Percentiles rank a stretch among this genome's conserved stretches.
These are phyloP conservation scores for Rhizopogon parksii DNA, from an alignment of 1,284 basidiomycete species.

Conservation along the genomic window DNA sequence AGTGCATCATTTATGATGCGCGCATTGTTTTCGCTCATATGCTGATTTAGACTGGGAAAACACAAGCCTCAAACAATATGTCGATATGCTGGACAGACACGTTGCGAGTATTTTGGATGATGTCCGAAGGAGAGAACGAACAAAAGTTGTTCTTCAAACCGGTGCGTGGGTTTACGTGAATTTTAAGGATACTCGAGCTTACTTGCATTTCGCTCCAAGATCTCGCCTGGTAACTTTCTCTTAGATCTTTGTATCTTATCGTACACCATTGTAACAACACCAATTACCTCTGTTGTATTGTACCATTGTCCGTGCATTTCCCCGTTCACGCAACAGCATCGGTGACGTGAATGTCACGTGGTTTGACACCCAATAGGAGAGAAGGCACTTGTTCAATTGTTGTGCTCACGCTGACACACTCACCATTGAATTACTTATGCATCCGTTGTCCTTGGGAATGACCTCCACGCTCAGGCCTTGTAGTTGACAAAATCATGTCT, in stretches of 20 bases:
- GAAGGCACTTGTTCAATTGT: neutral
- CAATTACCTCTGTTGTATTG: neutral
- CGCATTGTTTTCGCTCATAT: neutral
- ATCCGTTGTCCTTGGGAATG: constrained; percentile 11
- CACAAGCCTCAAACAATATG: constrained; percentile 80
- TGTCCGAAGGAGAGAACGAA: constrained; percentile 46
- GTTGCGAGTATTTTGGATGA: constrained; percentile 53
- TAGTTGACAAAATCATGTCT: constrained; percentile 19
- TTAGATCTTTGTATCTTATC: neutral
- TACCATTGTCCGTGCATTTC: neutral
- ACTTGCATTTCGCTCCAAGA: neutral
- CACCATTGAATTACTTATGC: neutral
- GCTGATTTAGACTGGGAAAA: constrained; percentile 53
- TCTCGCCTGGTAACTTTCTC: neutral
- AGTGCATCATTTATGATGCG: constrained; percentile 28
- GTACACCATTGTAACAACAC: neutral
- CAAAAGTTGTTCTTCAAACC: constrained; percentile 29
- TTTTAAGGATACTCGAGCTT: neutral
- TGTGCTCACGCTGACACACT: neutral
- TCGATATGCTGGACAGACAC: constrained; percentile 86
- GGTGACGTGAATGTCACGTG: neutral
- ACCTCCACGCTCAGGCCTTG: constrained; percentile 1
- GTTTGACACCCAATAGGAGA: neutral
- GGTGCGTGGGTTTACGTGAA: neutral
- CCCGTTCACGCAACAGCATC: too few species aligned